Conservation (phyloP, 495 filamentous ascomycete genomes). For the Podospora anserina region DNA sequence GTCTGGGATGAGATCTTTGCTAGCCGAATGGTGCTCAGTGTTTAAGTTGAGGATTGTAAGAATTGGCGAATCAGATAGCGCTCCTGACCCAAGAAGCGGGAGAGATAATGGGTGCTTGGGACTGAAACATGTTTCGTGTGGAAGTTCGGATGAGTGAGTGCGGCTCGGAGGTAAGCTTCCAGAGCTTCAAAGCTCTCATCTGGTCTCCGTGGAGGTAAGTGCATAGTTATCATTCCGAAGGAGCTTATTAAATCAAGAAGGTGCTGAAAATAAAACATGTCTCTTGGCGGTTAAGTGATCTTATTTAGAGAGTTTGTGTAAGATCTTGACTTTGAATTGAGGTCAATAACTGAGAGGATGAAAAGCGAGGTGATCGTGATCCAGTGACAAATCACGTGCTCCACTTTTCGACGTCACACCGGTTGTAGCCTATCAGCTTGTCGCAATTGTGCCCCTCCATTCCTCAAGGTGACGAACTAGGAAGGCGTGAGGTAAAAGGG, state of each 20-base stretch:
- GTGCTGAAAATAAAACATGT: too few species aligned
- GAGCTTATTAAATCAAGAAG: too few species aligned
- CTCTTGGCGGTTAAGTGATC: too few species aligned
- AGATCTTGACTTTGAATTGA: background rate
- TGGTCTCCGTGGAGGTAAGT: too few species aligned
- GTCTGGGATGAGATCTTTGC: background rate
- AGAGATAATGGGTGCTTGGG: background rate
- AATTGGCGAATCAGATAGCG: background rate
- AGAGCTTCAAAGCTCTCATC: background rate
- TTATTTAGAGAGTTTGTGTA: too few species aligned
- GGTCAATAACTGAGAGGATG: background rate
- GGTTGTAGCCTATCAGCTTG: slow-evolving; percentile 22
- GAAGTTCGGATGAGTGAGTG: background rate
- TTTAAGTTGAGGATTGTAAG: background rate
- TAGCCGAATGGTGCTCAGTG: background rate
- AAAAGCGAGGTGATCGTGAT: background rate
- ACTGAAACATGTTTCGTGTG: background rate
- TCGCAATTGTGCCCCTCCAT: background rate
- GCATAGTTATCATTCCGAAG: too few species aligned
- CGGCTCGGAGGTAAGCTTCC: background rate
- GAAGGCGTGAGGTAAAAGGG: slow-evolving; percentile 27
- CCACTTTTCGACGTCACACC: slow-evolving; percentile 3
- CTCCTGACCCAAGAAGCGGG: background rate
- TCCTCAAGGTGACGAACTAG: slow-evolving; percentile 24
- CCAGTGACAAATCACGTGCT: slow-evolving; percentile 7